Evolutionary conservation across 106 monocot genomes (phyloP).

Genomic region (Iris macrosiphon): DNA sequence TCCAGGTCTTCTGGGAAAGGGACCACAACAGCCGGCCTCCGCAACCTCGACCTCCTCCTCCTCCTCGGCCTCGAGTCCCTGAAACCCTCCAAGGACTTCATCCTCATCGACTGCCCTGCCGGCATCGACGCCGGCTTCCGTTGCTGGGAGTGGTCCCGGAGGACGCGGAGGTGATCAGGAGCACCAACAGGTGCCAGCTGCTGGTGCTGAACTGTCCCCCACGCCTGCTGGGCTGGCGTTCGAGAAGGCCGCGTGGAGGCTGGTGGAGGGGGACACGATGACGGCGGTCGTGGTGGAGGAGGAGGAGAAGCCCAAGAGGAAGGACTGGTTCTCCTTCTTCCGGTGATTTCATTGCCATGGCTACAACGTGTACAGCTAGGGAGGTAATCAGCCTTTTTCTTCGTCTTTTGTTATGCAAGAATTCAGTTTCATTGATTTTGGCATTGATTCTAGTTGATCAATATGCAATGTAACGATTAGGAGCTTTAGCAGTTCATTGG

Average conservation of each 20-base stretch:
- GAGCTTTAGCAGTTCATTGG: too few relatives aligned
- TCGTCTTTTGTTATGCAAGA: too few relatives aligned
- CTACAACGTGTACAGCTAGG: too few relatives aligned
- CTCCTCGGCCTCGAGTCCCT: constrained; percentile 88
- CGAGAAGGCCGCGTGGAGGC: constrained; percentile 93
- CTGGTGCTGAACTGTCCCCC: constrained; percentile 81
- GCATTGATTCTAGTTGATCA: too few relatives aligned
- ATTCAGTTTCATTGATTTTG: too few relatives aligned
- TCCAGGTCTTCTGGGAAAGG: too few relatives aligned
- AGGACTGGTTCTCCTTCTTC: constrained; percentile 91
- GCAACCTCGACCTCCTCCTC: constrained; percentile 94
- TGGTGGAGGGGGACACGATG: constrained; percentile 94
- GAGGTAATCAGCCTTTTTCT: too few relatives aligned
- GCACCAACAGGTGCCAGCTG: constrained; percentile 83
- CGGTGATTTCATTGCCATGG: too few relatives aligned
- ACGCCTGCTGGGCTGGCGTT: constrained; percentile 68
- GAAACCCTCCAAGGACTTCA: constrained; percentile 52
- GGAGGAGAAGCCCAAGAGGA: constrained; percentile 72
- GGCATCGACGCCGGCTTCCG: constrained; percentile 88
- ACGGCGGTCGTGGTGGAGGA: constrained; percentile 88
- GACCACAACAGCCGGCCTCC: constrained; percentile 87
- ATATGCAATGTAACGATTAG: too few relatives aligned
- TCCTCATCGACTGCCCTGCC: constrained; percentile 96
- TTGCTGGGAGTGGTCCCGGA: constrained; percentile 89
- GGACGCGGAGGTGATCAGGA: constrained; percentile 87